Base-by-base conservation (phyloP, 495 filamentous ascomycete species). In the Penicillium flavigenum region DNA sequence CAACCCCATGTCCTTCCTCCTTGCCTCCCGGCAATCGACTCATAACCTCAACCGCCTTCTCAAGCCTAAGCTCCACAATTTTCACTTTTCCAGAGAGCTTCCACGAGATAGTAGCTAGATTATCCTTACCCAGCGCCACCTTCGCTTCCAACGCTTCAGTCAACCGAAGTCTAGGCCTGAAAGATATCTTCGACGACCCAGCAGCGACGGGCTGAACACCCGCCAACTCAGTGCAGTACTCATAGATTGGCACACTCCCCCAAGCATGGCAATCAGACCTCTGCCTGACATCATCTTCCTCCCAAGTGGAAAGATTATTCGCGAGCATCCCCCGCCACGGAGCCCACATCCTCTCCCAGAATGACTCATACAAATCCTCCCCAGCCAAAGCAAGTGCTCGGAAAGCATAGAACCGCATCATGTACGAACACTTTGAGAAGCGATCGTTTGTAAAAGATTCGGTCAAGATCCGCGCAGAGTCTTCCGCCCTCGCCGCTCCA, bases 191-290 rank as follows among this genome's bases (percentile, higher is more conserved):
- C 7, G 57, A 47, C 4, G 48, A 68, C 14, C 70, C 71, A 4
- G 66, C 47, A 0, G 57, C 57, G 1, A 69, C 26, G 1, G 66
- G 69, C 1, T 27, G 56, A 41, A 76, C 47, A 8, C 70, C 71
- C 1, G 69, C 69, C 9, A 76, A 29, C 55, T 75, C 72, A 10
- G 69, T 69, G 9, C 69, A 72, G 49, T 63, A 74, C 42, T 76
- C 74, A 56, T 74, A 76, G 11, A 76, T 62, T 9, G 74, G 72
- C 14, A 73, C 74, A 52, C 72, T 74, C 2, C 72, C 71, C 74
- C 74, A 76, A 1, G 72, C 74, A 63, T 76, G 74, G 17, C 74
- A 76, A 46, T 76, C 74, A 3, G 69, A 73, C 9, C 74, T 60
- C 51, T 76, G 68, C 2, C 68, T 58, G 2, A 75, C 72, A 50